Conservation (phyloP, 208 protist species). For the Leishmania amazonensis region DNA sequence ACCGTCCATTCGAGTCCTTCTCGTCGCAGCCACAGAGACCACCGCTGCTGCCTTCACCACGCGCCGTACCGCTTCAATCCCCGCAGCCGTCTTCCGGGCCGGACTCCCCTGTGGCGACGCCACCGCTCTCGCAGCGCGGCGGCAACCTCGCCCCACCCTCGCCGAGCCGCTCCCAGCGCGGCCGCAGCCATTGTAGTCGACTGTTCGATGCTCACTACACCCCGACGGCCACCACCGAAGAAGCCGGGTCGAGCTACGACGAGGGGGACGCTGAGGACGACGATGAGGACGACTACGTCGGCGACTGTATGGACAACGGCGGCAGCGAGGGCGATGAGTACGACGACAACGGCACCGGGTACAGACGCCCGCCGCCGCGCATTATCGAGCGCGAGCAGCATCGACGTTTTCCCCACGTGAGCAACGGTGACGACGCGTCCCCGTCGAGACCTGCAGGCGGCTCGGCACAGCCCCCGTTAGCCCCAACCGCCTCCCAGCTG, state of each 20-base stretch:
- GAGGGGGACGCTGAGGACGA: slow-evolving; percentile 26
- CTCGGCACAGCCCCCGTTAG: not conserved
- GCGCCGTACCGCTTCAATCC: slow-evolving; percentile 22
- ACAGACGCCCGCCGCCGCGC: slow-evolving; percentile 50
- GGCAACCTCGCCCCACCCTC: slow-evolving; percentile 27
- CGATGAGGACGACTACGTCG: slow-evolving; percentile 27
- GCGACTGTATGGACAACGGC: slow-evolving; percentile 28
- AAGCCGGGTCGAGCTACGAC: slow-evolving; percentile 63
- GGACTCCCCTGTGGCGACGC: slow-evolving; percentile 31
- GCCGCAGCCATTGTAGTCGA: slow-evolving; percentile 29
- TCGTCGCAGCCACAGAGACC: slow-evolving; percentile 11
- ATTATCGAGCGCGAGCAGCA: slow-evolving; percentile 91
- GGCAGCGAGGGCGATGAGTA: slow-evolving; percentile 19
- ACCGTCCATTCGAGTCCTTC: slow-evolving; percentile 8
- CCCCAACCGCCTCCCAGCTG: slow-evolving; percentile 8
- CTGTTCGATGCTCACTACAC: slow-evolving; percentile 28
- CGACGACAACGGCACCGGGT: slow-evolving; percentile 15
- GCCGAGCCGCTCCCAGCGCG: slow-evolving; percentile 40
- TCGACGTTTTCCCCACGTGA: slow-evolving; percentile 34
- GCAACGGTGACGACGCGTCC: slow-evolving; percentile 19
- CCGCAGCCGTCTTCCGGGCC: slow-evolving; percentile 34
- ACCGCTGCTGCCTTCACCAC: slow-evolving; percentile 16
- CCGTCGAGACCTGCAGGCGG: not conserved
- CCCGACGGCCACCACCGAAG: slow-evolving; percentile 82
- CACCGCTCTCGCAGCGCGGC: slow-evolving; percentile 22